A percentile compares a stretch with the other conserved stretches of the same genome.
phyloP scores from a whole-genome alignment of 2,329 filamentous ascomycete species.

The Cladophialophora psammophila region DNA sequence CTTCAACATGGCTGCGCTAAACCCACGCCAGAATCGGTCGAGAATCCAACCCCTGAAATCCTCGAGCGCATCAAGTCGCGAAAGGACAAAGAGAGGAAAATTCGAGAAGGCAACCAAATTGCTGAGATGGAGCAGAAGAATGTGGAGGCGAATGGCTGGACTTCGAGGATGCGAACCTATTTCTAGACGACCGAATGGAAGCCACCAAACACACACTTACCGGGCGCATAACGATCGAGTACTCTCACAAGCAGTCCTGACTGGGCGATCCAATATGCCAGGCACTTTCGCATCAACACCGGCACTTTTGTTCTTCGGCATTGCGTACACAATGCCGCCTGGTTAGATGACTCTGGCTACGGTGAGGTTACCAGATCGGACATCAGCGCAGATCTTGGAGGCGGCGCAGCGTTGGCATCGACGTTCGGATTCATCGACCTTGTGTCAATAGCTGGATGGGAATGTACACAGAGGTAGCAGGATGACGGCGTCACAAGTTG shows the following conservation, averaged over 20 bases:
- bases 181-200: slow-evolving; percentile 23
- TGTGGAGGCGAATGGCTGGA: slow-evolving; percentile 38
- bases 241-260: background rate
- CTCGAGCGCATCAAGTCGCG: slow-evolving; percentile 39
- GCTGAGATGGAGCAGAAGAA: slow-evolving; percentile 28
- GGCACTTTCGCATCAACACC: slow-evolving; percentile 5
- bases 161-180: slow-evolving; percentile 31
- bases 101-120: slow-evolving; percentile 28
- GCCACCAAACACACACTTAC: background rate
- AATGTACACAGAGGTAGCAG: background rate
- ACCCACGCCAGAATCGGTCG: slow-evolving; percentile 51
- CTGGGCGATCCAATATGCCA: background rate
- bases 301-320: slow-evolving; percentile 15
- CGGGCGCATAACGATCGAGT: background rate
- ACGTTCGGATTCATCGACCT: background rate
- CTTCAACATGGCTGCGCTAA: slow-evolving; percentile 54
- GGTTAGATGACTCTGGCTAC: background rate
- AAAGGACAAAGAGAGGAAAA: slow-evolving; percentile 32
- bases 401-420: background rate
- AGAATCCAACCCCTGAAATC: slow-evolving; percentile 36
- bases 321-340: slow-evolving; percentile 6
- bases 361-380: background rate
- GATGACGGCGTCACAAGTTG: slow-evolving; percentile 16
- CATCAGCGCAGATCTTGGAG: background rate
- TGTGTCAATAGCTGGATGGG: background rate